These are phyloP conservation scores for Linnemannia hyalina DNA, from an alignment of 192 early-diverging fungal species.

Conservation along the genomic window DNA sequence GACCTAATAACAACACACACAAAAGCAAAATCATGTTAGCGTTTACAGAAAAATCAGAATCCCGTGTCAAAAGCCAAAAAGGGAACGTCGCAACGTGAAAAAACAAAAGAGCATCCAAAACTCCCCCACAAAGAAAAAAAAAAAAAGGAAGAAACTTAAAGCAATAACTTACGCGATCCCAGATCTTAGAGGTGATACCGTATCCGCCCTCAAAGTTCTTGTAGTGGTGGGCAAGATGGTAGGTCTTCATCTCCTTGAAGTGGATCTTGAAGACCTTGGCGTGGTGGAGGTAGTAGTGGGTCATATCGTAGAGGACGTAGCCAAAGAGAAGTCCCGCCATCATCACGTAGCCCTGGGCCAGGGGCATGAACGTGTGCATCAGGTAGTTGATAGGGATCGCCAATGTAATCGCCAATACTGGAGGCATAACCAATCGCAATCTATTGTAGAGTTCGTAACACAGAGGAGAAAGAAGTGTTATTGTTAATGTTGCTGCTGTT, in stretches of 20 bases:
- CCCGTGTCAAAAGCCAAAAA: neutral
- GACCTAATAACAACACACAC: conserved; percentile 16
- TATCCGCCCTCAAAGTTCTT: conserved; percentile 87
- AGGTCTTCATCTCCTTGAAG: conserved; percentile 90
- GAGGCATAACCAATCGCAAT: conserved; percentile 94
- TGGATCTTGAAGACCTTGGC: conserved; percentile 77
- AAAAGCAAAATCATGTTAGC: neutral
- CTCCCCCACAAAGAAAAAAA: neutral
- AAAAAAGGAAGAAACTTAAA: neutral
- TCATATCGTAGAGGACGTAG: conserved; percentile 89
- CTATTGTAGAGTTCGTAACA: conserved; percentile 42
- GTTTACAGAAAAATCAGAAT: neutral
- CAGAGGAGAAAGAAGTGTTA: neutral
- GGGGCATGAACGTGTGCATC: conserved; percentile 70
- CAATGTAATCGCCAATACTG: conserved; percentile 80
- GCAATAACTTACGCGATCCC: conserved; percentile 76
- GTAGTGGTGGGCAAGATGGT: conserved; percentile 96
- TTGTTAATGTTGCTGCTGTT: neutral
- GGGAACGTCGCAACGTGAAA: neutral
- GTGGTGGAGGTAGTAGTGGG: conserved; percentile 96
- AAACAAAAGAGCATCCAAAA: neutral
- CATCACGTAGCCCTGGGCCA: conserved; percentile 72
- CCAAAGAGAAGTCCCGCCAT: conserved; percentile 82
- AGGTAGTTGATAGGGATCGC: conserved; percentile 68
- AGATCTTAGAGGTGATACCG: conserved; percentile 90